Base-by-base conservation (phyloP, 2,329 filamentous ascomycete species). In the Paracoccidioides brasiliensis region DNA sequence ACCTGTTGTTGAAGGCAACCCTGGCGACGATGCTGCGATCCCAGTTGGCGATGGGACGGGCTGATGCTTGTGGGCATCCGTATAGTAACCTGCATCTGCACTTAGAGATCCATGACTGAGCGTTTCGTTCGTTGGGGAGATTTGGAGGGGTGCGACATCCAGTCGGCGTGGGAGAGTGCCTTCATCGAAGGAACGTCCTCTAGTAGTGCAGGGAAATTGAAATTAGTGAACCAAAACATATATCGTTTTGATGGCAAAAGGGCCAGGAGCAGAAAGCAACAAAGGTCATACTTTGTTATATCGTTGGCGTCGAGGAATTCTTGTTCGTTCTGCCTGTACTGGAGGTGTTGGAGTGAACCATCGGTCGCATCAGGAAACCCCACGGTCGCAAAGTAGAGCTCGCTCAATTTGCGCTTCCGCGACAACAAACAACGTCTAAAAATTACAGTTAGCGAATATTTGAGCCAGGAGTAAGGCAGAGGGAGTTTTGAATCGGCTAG, bases 371-470 rank as follows among this genome's bases (percentile, higher is more conserved):
- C 67, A 62, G 68, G 65, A 63, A 74, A 69, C 61, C 77, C 71
- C 69, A 84, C 82, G 71, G 85, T 86, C 77, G 87, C 84, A 79
- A 87, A 81, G 77, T 86, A 95, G 66, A 95, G 80, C 76, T 93
- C 86, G 71, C 85, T 85, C 70, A 95, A 80, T 79, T 94, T 94
- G 73, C 88, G 84, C 81, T 94, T 93, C 74, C 88, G 86, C 79
- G 86, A 88, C 73, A 79, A 80, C 78, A 86, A 81, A 80, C 75
- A 76, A 67, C 69, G 70, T 70, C 74, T 76, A 64, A 62, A 69
- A 71, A 62, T 64, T 58, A 57, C 63, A 64, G 63, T 72, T 61
- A 72, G 70, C 67, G 62, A 69, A 60, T 64, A 62, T 60, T 61
- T 57, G 52, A 60, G 59, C 62, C 58, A 56, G 61, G 52, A 58